These are phyloP conservation scores for Boletus eberwhitei DNA, from an alignment of 768 basidiomycete genomes.

Conservation along the genomic window DNA sequence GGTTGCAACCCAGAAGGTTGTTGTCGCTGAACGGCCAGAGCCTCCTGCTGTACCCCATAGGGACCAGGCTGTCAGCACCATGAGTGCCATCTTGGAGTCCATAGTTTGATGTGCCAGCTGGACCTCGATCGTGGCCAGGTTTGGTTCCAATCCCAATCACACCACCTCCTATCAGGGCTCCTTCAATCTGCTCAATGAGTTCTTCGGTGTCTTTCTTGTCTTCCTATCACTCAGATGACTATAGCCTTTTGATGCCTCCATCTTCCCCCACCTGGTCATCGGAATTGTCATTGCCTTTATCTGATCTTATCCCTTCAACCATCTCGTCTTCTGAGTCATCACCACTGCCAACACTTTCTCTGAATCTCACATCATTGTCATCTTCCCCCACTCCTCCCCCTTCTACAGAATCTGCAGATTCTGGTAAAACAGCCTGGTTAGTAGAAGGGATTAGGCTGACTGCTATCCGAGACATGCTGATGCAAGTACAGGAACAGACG, in stretches of 20 bases:
- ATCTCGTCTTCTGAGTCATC: slow-evolving; percentile 34
- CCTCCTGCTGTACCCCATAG: slow-evolving; percentile 19
- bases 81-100: slow-evolving; percentile 37
- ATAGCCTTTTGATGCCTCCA: slow-evolving; percentile 38
- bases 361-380: slow-evolving; percentile 35
- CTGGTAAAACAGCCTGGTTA: slow-evolving; percentile 36
- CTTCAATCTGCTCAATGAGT: slow-evolving; percentile 38
- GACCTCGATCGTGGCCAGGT: slow-evolving; percentile 23
- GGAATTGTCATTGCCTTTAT: slow-evolving; percentile 25
- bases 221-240: slow-evolving; percentile 74
- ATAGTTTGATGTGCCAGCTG: slow-evolving; percentile 22
- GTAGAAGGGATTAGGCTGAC: slow-evolving; percentile 35
- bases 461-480: slow-evolving; percentile 51
- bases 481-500: slow-evolving; percentile 55
- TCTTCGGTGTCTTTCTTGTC: slow-evolving; percentile 45
- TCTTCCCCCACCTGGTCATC: slow-evolving; percentile 41
- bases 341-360: slow-evolving; percentile 38
- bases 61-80: slow-evolving; percentile 47
- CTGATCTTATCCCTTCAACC: slow-evolving; percentile 30
- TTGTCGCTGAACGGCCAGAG: slow-evolving; percentile 12
- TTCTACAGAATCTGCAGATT: slow-evolving; percentile 28
- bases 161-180: slow-evolving; percentile 41
- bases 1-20: slow-evolving; percentile 18
- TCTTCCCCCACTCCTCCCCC: slow-evolving; percentile 34
- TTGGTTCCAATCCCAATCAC: slow-evolving; percentile 36